Evolutionary conservation across 208 protist genomes (phyloP).

Genomic region (Trypanosomatidae sp.): DNA sequence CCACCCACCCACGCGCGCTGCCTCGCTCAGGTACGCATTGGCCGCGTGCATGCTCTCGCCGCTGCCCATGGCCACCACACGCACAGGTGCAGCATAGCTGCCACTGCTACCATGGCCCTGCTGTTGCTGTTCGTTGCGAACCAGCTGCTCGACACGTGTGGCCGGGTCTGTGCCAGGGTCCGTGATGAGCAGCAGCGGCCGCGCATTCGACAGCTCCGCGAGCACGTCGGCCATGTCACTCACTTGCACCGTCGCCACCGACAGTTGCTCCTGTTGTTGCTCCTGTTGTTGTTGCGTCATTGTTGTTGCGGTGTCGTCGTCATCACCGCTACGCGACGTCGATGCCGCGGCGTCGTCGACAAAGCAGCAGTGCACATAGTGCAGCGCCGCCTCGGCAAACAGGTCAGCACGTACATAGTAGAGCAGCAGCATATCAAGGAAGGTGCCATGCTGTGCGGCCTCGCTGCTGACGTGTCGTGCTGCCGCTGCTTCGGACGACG

Average conservation of each 20-base stretch:
- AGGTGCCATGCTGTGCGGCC: too few relatives aligned
- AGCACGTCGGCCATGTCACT: constrained; percentile 34
- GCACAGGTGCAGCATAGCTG: constrained; percentile 14
- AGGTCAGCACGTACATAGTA: too few relatives aligned
- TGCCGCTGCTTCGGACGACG: too few relatives aligned
- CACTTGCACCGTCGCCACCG: background rate
- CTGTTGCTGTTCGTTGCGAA: constrained; percentile 10
- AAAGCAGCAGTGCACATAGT: too few relatives aligned
- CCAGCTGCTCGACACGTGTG: constrained; percentile 82
- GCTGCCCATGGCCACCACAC: constrained; percentile 92
- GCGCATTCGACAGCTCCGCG: constrained; percentile 34
- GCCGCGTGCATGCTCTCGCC: constrained; percentile 87
- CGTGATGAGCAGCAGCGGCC: constrained; percentile 78
- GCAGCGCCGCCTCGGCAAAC: too few relatives aligned
- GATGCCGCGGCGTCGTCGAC: too few relatives aligned
- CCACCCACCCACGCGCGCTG: constrained; percentile 86
- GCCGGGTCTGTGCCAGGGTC: constrained; percentile 93
- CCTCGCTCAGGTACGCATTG: constrained; percentile 81
- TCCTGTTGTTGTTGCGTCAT: background rate
- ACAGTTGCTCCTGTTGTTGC: constrained; percentile 3
- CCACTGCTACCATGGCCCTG: too few relatives aligned
- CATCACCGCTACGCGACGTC: too few relatives aligned
- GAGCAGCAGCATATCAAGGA: too few relatives aligned
- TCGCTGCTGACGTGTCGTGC: too few relatives aligned
- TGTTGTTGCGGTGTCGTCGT: background rate